Evolutionary conservation across 805 yeast species (phyloP), one percentile per base, ranked within the genome.

Genomic region (Suhomyces prunicola): DNA sequence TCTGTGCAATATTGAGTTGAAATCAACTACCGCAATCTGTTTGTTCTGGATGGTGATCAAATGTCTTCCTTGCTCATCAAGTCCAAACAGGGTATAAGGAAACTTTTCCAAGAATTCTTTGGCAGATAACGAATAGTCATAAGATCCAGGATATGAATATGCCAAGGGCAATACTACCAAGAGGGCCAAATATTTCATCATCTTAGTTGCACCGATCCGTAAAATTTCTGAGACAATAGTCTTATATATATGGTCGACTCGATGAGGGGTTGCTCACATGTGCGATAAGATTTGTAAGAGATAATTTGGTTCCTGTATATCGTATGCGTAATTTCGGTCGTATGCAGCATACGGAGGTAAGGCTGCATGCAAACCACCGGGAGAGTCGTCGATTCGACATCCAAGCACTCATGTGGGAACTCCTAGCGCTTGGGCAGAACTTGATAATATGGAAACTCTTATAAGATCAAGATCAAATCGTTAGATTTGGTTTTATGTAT

Each of bases 21-120:
- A n/a, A n/a, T 47, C 49, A 8, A 47, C 49, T 5, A 47, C 24
- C n/a, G 49, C 31, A 5, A 22, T n/a, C 13, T n/a, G 42, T 33
- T 35, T 19, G 36, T 35, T 23, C 17, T 47, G 22, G 17, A 17
- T 29, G 8, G 36, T 31, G 10, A 47, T 31, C 12, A 22, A 47
- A 19, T 48, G 51, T 19, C 41, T 26, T 26, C 46, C 50, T 6
- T 48, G 44, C 39, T 40, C 45, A 40, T 48, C 50, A 7, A 40
- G 39, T 9, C 23, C 24, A 27, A 48, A 48, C 23, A 23, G 17
- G 17, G 39, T 26, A 23, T 19, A 17, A 15, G 46, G 50, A 26
- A 48, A 48, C n/a, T 40, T 24, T 23, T 22, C 17, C 15, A n/a
- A 13, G 9, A 40, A 41, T 8, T 39, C 24, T 17, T 29, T 12